A percentile compares a stretch with the other conserved stretches of the same genome.
These are phyloP conservation scores for Sporothrix pseudoabietina DNA, from an alignment of 2,329 filamentous ascomycete species.

Conservation along the genomic window DNA sequence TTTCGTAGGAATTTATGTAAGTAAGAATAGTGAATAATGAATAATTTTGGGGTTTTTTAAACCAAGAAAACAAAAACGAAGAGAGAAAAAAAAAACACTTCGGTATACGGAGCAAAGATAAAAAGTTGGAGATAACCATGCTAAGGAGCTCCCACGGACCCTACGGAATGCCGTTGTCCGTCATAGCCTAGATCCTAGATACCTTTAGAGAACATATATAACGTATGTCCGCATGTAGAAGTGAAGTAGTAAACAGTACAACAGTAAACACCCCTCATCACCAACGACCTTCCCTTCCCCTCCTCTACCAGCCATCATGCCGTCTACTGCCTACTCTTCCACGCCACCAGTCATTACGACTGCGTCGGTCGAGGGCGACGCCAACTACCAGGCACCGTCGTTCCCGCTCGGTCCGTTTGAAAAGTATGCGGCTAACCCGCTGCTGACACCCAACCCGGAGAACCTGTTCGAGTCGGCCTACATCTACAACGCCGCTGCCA, in stretches of 20 bases:
- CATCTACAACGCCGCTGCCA: constrained; percentile 25
- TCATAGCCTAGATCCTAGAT: neutral
- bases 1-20: constrained; percentile 8
- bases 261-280: neutral
- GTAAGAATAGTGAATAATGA: too few species aligned
- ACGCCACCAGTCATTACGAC: constrained; percentile 14
- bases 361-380: constrained; percentile 10
- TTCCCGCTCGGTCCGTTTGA: constrained; percentile 35
- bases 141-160: neutral
- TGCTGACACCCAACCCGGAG: constrained; percentile 34
- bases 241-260: neutral
- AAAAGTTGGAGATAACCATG: neutral
- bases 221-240: neutral
- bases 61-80: neutral
- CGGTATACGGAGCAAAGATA: neutral
- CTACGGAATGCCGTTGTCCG: neutral
- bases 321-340: neutral
- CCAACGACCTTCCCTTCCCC: neutral
- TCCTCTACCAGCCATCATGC: neutral
- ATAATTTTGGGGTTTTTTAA: too few species aligned
- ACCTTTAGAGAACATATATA: neutral
- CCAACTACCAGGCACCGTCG: constrained; percentile 19
- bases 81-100: neutral
- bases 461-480: constrained; percentile 37
- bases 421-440: constrained; percentile 35